These are phyloP conservation scores for Albizia julibrissin DNA, from an alignment of 306 rosid species.

Conservation along the genomic window DNA sequence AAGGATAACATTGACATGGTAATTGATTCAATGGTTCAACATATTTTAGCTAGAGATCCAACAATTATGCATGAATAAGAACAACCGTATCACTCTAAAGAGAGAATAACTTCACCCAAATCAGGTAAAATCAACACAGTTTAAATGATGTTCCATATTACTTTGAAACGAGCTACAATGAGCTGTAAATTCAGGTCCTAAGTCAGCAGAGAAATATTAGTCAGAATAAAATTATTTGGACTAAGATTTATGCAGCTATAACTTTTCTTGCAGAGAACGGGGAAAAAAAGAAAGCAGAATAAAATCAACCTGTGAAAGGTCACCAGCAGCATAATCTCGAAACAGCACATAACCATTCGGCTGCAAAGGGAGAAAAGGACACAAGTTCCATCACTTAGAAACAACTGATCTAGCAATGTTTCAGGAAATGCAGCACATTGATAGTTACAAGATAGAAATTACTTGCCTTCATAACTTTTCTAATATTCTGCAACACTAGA, in stretches of 20 bases:
- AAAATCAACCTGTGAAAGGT: conserved; percentile 89
- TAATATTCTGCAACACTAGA: conserved; percentile 68
- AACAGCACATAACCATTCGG: conserved; percentile 73
- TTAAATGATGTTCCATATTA: conserved; percentile 16
- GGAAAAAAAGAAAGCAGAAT: neutral
- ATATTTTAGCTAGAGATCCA: conserved; percentile 23
- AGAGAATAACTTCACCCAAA: conserved; percentile 23
- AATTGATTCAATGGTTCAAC: conserved; percentile 13
- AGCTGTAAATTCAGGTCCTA: conserved; percentile 15
- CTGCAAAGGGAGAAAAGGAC: conserved; percentile 50
- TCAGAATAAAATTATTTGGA: conserved; percentile 27
- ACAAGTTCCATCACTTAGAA: conserved; percentile 27
- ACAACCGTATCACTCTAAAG: neutral
- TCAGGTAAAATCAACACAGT: conserved; percentile 5
- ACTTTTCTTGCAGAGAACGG: neutral
- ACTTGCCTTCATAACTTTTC: conserved; percentile 73
- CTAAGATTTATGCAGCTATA: neutral
- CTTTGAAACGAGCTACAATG: conserved; percentile 22
- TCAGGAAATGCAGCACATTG: conserved; percentile 19
- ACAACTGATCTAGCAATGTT: conserved; percentile 13
- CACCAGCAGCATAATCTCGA: conserved; percentile 93
- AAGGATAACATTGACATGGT: conserved; percentile 1
- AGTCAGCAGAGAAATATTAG: conserved; percentile 7
- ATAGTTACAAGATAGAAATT: conserved; percentile 9
- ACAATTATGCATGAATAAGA: conserved; percentile 1